Percentiles rank a stretch among this genome's conserved stretches.
Evolutionary conservation across 805 yeast species (phyloP).

Genomic region (Maudiozyma saulgeensis): DNA sequence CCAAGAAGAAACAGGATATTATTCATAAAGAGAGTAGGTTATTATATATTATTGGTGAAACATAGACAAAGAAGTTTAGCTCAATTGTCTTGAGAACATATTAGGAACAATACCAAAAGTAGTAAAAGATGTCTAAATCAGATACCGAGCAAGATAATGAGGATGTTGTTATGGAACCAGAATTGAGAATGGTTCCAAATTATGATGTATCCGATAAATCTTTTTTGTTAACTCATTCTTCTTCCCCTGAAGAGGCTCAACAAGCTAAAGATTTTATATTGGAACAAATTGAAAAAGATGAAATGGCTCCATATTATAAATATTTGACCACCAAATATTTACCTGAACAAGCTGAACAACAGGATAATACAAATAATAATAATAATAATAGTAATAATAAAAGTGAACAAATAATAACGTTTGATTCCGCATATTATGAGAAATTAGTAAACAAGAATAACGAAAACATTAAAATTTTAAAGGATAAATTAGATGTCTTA

Average conservation of each 20-base stretch:
- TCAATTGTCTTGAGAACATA: too few species aligned
- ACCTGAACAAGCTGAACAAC: neutral
- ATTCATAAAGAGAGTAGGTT: too few species aligned
- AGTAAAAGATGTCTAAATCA: neutral
- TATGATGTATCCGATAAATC: conserved; percentile 73
- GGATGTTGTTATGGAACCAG: conserved; percentile 20
- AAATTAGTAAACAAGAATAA: conserved; percentile 45
- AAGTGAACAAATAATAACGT: conserved; percentile 29
- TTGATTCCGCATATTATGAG: conserved; percentile 53
- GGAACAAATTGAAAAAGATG: conserved; percentile 45
- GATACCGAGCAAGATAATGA: conserved; percentile 11
- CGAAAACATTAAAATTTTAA: conserved; percentile 39
- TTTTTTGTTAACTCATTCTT: conserved; percentile 43
- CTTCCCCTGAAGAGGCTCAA: conserved; percentile 5
- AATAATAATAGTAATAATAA: neutral
- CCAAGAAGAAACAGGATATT: too few species aligned
- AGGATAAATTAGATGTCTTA: conserved; percentile 37
- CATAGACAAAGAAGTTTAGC: too few species aligned
- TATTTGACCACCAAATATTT: conserved; percentile 35
- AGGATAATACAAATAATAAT: neutral
- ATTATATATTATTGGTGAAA: too few species aligned
- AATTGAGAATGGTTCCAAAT: conserved; percentile 56
- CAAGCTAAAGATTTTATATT: conserved; percentile 30
- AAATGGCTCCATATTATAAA: conserved; percentile 77
- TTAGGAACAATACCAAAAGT: too few species aligned